These are phyloP conservation scores for Suhomyces emberorum DNA, from an alignment of 805 yeast species.

Conservation along the genomic window DNA sequence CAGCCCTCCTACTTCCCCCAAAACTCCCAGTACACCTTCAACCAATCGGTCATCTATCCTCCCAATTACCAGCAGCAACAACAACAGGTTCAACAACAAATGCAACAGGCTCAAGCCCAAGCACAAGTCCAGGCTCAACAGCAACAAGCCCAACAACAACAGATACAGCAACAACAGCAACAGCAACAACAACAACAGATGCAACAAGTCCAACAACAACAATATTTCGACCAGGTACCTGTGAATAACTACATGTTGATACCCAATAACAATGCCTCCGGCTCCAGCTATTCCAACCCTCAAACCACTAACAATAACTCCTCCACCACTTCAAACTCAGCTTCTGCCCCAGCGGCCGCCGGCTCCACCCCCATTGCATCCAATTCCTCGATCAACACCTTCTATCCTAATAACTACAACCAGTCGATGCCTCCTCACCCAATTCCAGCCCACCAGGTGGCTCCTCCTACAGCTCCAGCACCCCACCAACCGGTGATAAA, in stretches of 20 bases:
- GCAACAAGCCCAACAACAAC: conserved; percentile 6
- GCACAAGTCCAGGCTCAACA: conserved; percentile 7
- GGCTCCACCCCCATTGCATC: conserved; percentile 5
- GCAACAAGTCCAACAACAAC: conserved; percentile 5
- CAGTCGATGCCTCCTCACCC: conserved; percentile 6
- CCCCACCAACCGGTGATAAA: neutral
- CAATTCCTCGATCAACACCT: conserved; percentile 9
- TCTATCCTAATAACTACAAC: conserved; percentile 6
- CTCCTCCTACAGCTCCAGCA: conserved; percentile 8
- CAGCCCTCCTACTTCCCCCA: conserved; percentile 16
- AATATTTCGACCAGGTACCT: conserved; percentile 14
- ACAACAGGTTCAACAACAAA: conserved; percentile 11
- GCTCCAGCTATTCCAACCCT: neutral
- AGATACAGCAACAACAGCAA: conserved; percentile 4
- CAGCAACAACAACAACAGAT: conserved; percentile 9
- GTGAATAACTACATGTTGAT: conserved; percentile 22
- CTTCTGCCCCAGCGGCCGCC: conserved; percentile 4
- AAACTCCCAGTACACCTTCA: conserved; percentile 11
- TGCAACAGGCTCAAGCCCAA: conserved; percentile 10
- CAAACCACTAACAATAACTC: conserved; percentile 6
- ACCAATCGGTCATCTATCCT: conserved; percentile 9
- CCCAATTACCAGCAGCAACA: conserved; percentile 12
- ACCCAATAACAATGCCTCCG: conserved; percentile 11
- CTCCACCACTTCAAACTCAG: conserved; percentile 6
- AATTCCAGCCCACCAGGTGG: conserved; percentile 7